Evolutionary conservation across 352 stramenopile species (phyloP).

Genomic region (Halophytophthora batemanensis): DNA sequence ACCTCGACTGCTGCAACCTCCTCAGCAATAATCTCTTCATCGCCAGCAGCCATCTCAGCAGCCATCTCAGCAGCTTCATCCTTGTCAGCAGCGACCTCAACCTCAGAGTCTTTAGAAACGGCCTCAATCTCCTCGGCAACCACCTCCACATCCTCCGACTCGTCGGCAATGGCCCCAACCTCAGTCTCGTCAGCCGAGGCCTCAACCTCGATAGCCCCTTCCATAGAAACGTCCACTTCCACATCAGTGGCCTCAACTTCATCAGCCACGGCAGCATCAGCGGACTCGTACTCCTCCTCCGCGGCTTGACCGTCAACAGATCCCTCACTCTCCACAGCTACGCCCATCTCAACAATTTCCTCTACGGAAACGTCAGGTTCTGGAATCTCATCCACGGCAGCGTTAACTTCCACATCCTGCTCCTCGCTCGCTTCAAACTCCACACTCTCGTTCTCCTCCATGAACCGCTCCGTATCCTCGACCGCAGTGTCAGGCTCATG

Average conservation of each 20-base stretch:
- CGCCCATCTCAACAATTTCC: not conserved
- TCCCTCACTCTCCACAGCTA: not conserved
- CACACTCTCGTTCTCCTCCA: constrained; percentile 7
- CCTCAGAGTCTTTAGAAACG: too few species aligned
- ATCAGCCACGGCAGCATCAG: not conserved
- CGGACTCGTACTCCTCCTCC: constrained; percentile 1
- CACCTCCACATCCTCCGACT: not conserved
- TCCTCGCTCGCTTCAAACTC: constrained; percentile 5
- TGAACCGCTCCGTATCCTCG: constrained; percentile 1
- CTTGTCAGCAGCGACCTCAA: not conserved
- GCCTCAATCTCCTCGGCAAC: not conserved
- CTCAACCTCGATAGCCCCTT: constrained; percentile 10
- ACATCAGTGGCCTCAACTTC: constrained; percentile 2
- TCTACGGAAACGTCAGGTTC: not conserved
- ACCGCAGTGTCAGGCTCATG: not conserved
- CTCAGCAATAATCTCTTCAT: constrained; percentile 2
- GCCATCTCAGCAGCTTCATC: too few species aligned
- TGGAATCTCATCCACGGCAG: not conserved
- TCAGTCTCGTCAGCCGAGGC: constrained; percentile 6
- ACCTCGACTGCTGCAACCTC: constrained; percentile 1
- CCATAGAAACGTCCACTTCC: not conserved
- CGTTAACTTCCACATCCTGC: constrained; percentile 4
- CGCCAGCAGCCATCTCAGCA: not conserved
- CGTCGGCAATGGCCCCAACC: constrained; percentile 3
- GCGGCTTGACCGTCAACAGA: not conserved